These are phyloP conservation scores for Crithidia mellificae DNA, from an alignment of 208 protist species.

Conservation along the genomic window DNA sequence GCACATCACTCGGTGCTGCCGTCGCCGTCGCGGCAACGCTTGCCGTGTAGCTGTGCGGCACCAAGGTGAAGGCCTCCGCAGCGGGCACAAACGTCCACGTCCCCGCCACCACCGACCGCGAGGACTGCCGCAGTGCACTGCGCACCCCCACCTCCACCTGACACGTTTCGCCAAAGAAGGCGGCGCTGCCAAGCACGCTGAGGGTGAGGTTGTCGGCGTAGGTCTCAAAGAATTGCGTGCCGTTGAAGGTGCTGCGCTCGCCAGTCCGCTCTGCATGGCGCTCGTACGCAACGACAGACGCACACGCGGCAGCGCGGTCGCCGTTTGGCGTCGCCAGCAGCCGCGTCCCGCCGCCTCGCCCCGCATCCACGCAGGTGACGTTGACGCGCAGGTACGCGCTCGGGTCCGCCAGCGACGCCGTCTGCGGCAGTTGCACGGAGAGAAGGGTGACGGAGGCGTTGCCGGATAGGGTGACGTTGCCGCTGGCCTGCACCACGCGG, in stretches of 20 bases:
- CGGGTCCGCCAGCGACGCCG: conserved; percentile 20
- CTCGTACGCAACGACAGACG: conserved; percentile 32
- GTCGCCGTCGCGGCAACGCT: background rate
- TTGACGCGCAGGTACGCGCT: conserved; percentile 31
- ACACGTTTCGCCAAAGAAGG: conserved; percentile 36
- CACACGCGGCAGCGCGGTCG: conserved; percentile 17
- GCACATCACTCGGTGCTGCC: background rate
- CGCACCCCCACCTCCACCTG: conserved; percentile 18
- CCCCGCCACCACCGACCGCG: conserved; percentile 22
- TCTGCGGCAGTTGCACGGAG: conserved; percentile 27
- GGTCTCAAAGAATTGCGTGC: conserved; percentile 28
- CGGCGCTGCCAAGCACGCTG: conserved; percentile 19
- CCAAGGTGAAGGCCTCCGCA: conserved; percentile 19
- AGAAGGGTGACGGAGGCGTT: conserved; percentile 22
- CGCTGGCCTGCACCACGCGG: conserved; percentile 3
- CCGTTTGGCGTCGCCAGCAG: conserved; percentile 20
- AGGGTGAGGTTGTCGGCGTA: conserved; percentile 32
- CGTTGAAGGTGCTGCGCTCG: conserved; percentile 8
- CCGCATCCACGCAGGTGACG: conserved; percentile 20
- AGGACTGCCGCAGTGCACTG: conserved; percentile 26
- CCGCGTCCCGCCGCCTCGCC: conserved; percentile 23
- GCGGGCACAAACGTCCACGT: conserved; percentile 21
- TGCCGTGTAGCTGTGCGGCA: conserved; percentile 1
- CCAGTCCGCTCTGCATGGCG: conserved; percentile 33
- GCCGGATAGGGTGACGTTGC: conserved; percentile 12